Evolutionary conservation across 164 flowering plant genomes (phyloP), one percentile per base, ranked within the genome.

Genomic region (Umbellularia californica): DNA sequence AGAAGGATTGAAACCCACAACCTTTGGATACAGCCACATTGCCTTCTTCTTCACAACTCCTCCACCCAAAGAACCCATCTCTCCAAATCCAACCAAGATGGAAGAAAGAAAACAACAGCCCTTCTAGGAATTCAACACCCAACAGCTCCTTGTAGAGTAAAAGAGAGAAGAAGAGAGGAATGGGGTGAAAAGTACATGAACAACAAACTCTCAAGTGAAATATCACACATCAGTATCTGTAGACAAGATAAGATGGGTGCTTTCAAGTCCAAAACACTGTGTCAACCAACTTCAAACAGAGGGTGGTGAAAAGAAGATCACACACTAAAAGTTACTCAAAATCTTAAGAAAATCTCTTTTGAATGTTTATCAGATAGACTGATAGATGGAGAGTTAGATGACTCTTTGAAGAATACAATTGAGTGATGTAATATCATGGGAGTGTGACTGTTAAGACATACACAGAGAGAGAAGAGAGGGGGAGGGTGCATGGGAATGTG

Each of bases 171-270:
- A 19, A 30, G 22, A 73, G 64, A 75, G 52, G 83, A 80, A 88
- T 85, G 85, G 83, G 81, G 89, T 85, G 85, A 85, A 86, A 79
- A 81, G 75, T 83, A 82, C 81, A 85, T 79, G 86, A 85, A 83
- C 81, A 85, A 83, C 81, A 84, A 83, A 65, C 81, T 60, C 84
- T 60, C 84, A 85, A 86, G 88, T 78, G 90, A 86, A 83, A 79
- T 74, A 84, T 88, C 89, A 87, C 81, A 83, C 78, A 88, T 90
- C 90, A 89, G 78, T 86, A 84, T 83, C 88, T 80, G 78, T 82
- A 72, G 98, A 92, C 98, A 92, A 82, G 98, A 94, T 87, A 94
- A 90, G 98, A 92, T 92, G 83, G 95, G 95, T 70, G 92, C 94
- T 92, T 90, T 94, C 93, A 90, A 83, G 87, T 94, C 91, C 76